Conservation (phyloP, 2,329 filamentous ascomycete genomes). For the Colletotrichum truncatum region DNA sequence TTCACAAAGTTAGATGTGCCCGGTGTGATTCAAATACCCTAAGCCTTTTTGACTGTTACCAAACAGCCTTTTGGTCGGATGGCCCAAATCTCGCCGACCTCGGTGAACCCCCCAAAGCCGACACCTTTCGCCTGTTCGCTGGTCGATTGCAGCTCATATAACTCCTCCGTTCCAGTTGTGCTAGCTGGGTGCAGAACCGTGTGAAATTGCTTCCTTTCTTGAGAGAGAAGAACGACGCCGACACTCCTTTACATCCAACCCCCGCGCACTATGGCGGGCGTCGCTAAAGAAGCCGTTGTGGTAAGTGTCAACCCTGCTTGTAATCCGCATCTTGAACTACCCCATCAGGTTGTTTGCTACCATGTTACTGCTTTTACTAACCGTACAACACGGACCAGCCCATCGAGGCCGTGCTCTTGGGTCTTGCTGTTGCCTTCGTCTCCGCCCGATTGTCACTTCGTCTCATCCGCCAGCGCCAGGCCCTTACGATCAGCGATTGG, state of each 20-base stretch:
- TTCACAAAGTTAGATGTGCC: neutral
- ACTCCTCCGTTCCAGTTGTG: neutral
- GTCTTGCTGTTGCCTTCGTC: constrained; percentile 34
- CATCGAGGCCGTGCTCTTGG: constrained; percentile 38
- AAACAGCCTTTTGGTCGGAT: neutral
- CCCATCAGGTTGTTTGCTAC: neutral
- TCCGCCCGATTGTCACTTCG: constrained; percentile 36
- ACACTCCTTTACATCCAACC: neutral
- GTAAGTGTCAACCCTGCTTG: constrained; percentile 8
- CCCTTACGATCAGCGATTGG: constrained; percentile 41
- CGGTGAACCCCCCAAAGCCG: too few species aligned
- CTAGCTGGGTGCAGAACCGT: neutral
- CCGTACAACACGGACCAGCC: constrained; percentile 30
- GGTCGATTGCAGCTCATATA: neutral
- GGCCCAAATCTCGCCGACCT: neutral
- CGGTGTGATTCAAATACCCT: neutral
- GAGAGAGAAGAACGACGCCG: neutral
- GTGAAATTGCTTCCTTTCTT: neutral
- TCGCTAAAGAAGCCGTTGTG: constrained; percentile 28
- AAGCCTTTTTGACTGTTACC: neutral
- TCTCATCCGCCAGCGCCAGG: constrained; percentile 34
- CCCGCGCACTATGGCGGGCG: constrained; percentile 13
- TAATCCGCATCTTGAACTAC: neutral
- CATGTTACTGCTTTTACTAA: constrained; percentile 8
- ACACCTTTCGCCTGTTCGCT: too few species aligned